Conservation (phyloP, 177 flowering plant species). For the Vitis hybrid region DNA sequence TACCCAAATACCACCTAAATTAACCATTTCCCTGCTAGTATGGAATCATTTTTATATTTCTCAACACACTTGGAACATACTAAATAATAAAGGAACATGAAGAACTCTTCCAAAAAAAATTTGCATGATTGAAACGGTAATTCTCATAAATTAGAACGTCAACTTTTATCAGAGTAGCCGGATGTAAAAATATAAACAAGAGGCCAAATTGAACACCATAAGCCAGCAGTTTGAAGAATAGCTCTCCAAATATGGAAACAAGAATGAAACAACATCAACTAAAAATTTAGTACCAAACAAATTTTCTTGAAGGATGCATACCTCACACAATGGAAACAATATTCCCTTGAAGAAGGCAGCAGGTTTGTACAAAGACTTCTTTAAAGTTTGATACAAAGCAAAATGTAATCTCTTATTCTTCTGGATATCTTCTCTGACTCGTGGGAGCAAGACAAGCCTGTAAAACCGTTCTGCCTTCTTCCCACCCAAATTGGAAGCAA, state of each 20-base stretch:
- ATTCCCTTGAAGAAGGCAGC: conserved; percentile 94
- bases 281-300: not conserved
- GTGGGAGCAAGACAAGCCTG: conserved; percentile 80
- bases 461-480: conserved; percentile 87
- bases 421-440: conserved; percentile 78
- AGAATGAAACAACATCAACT: not conserved
- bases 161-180: not conserved
- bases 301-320: conserved; percentile 20
- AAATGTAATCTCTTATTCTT: conserved; percentile 88
- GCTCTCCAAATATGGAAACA: not conserved
- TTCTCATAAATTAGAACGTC: not conserved
- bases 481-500: conserved; percentile 76
- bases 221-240: not conserved
- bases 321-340: conserved; percentile 88
- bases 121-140: not conserved
- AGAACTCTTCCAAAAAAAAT: not conserved
- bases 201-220: not conserved
- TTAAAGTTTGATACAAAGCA: conserved; percentile 78
- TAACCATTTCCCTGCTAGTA: no score
- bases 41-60: no score
- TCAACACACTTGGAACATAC: not conserved
- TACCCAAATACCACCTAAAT: no score
- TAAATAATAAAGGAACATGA: not conserved
- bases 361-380: conserved; percentile 86
- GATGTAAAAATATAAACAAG: not conserved